Conservation (phyloP, 495 filamentous ascomycete genomes). For the Penicillium turbatum region DNA sequence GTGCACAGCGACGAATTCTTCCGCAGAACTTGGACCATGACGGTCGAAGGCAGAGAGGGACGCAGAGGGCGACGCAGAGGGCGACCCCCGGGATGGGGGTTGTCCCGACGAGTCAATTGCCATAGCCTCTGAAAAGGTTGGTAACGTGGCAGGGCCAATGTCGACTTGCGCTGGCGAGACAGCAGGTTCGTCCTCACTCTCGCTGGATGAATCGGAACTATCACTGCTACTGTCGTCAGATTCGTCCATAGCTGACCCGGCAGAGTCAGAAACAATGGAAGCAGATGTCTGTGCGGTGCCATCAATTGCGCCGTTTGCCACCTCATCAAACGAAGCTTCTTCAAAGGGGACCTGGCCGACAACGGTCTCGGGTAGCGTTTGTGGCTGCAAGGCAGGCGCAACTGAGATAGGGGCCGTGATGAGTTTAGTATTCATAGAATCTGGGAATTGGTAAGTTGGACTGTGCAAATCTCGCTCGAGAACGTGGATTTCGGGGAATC, state of each 20-base stretch:
- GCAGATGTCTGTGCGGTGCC: constrained; percentile 5
- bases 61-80: constrained; percentile 2
- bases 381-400: not conserved
- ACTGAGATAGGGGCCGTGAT: not conserved
- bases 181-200: constrained; percentile 16
- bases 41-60: not conserved
- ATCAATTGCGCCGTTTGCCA: constrained; percentile 4
- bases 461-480: not conserved
- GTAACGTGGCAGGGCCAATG: not conserved
- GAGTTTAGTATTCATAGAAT: not conserved
- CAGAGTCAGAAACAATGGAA: constrained; percentile 25
- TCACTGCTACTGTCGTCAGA: constrained; percentile 29
- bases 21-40: constrained; percentile 1
- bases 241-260: constrained; percentile 42
- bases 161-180: not conserved
- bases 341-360: not conserved
- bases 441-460: not conserved
- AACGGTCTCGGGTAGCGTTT: not conserved
- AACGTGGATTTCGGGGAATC: too few relatives aligned
- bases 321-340: not conserved
- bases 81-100: not conserved
- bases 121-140: not conserved
- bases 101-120: not conserved
- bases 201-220: constrained; percentile 17
- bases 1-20: constrained; percentile 9